Evolutionary conservation across 352 stramenopile genomes (phyloP), one percentile per base, ranked within the genome.

Genomic region (Globisporangium solare): DNA sequence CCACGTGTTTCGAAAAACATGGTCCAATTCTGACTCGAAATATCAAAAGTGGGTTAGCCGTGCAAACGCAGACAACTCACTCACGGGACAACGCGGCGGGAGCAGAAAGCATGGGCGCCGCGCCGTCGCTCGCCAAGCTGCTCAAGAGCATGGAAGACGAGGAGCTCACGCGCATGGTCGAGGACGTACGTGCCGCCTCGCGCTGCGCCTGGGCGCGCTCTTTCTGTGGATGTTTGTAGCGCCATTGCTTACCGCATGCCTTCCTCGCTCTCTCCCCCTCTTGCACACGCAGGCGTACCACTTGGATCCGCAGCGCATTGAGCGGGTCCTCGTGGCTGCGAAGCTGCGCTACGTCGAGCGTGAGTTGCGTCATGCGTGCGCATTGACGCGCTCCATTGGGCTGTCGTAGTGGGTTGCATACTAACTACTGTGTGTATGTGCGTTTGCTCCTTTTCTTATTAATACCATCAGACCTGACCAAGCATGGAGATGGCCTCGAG

Each of bases 81-180:
- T 3, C 1, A 35, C 27, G 22, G 39, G 51, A 2, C 18, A 48
- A 47, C 49, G 39, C 6, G 18, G 14, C 20, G 6, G 15, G 6
- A 40, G 10, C 37, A 46, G n/a, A 12, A 13, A 35, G 51, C 13
- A 84, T 84, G 74, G 74, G 74, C 0, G 66, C 63, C 2, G 68
- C 52, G 42, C 64, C 71, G 60, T 90, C 77, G 55, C 51, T 90
- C 5, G 73, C 54, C 64, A 78, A 78, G 66, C 72, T 85, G 47
- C 61, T 89, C 27, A 70, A 71, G 59, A 63, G 58, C 49, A 80
- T 86, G 64, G 74, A 83, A 53, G 79, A 90, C 59, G 67, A 87
- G 0, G 71, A 78, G 21, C 79, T 90, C 61, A 51, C 57, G 18
- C 56, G 57, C 42, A 60, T 85, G 43, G 48, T 87, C 6, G 61